Evolutionary conservation across 495 filamentous ascomycete genomes (phyloP), one percentile per base, ranked within the genome.

Genomic region (Beverwykella pulmonaria): DNA sequence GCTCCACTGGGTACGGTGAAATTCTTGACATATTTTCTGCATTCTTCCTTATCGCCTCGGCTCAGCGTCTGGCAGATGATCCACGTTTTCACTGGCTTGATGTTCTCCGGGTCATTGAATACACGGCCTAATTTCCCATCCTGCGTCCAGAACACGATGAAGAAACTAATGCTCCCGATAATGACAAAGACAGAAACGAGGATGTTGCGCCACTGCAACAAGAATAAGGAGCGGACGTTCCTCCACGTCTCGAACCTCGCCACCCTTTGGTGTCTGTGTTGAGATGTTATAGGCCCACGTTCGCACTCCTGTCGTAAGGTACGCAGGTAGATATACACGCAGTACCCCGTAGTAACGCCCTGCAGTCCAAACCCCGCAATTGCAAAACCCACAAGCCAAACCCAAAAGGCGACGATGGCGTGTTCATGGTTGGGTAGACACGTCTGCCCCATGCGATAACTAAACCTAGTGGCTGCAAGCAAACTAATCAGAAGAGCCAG

Each of bases 201-300:
- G 19, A 79, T 71, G 55, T 71, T 71, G 1, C 77, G 64, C 76
- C 76, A 77, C 52, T 78, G 76, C 26, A 75, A 54, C 2, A 67
- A n/a, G 23, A 79, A 63, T 10, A 78, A 32, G n/a, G 63, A 59
- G 20, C 63, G 64, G 7, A 76, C 68, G 26, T 69, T 61, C n/a
- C 25, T 53, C 72, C 73, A 78, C 32, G 68, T 63, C 29, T 53
- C 59, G 9, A 58, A 9, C 26, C 58, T 65, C 5, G 47, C 27
- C 3, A 26, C 12, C 32, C 61, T 47, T 15, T 19, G 25, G 12
- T 53, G 48, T 46, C 39, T 41, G 22, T 23, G 53, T 57, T 14
- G 48, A 53, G 10, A 27, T 0, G 12, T 12, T 12, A n/a, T n/a
- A 2, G 15, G 25, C 2, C 1, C 8, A 3, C 47, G 62, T 44